A percentile compares a stretch with the other conserved stretches of the same genome.
Evolutionary conservation across 1,284 basidiomycete genomes (phyloP).

Genomic region (Ceratobasidium sp.): DNA sequence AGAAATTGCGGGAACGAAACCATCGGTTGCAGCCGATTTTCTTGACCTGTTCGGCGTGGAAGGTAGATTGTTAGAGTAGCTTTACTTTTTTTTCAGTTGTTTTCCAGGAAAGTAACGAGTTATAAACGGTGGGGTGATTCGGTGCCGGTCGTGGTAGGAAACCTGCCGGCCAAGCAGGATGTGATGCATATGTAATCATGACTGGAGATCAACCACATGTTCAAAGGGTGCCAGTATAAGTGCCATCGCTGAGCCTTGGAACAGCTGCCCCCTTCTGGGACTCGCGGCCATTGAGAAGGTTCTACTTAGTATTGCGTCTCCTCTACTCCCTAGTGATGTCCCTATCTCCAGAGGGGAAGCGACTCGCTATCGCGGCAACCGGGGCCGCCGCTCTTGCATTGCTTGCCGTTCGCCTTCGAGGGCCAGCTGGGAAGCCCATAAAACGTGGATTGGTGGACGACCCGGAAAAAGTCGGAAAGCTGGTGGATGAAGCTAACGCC

Average conservation of each 20-base stretch:
- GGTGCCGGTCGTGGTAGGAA: constrained; percentile 9
- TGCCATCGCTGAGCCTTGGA: background rate
- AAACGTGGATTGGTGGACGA: constrained; percentile 23
- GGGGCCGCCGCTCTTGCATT: constrained; percentile 6
- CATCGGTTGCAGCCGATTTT: background rate
- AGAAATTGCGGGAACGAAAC: background rate
- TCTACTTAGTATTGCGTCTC: no score
- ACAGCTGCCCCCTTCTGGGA: background rate
- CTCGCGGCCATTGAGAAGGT: no score
- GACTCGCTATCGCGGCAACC: background rate
- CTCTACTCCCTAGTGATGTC: background rate
- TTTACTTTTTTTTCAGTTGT: background rate
- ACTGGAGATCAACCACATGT: constrained; percentile 4
- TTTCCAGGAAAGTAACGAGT: background rate
- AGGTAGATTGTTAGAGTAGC: background rate
- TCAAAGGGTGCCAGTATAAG: background rate
- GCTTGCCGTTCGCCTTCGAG: background rate
- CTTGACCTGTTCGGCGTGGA: background rate
- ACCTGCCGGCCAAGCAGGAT: background rate
- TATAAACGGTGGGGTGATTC: background rate
- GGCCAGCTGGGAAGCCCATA: background rate
- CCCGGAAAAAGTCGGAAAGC: constrained; percentile 12
- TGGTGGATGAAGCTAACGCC: background rate
- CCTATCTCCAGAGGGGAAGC: background rate
- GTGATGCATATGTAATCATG: constrained; percentile 7